Evolutionary conservation across 2,329 filamentous ascomycete species (phyloP).

Genomic region (Penicillium sp.): DNA sequence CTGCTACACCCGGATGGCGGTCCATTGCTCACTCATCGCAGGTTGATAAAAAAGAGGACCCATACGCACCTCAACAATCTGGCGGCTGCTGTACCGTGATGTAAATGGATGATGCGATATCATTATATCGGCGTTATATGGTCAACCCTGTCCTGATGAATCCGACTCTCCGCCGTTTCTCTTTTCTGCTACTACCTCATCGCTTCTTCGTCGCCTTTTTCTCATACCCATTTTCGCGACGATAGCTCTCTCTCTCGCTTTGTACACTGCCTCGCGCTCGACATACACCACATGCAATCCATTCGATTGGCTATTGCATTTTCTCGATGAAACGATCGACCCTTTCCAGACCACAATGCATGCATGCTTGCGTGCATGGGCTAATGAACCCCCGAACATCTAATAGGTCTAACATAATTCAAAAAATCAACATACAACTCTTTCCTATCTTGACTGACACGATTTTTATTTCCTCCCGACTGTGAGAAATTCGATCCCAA

Average conservation of each 20-base stretch:
- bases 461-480: not conserved
- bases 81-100: slow-evolving; percentile 94
- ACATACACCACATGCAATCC: slow-evolving; percentile 7
- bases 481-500: slow-evolving; percentile 3
- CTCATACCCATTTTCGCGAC: slow-evolving; percentile 13
- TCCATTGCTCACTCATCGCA: slow-evolving; percentile 25
- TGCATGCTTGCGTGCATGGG: slow-evolving; percentile 1
- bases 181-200: slow-evolving; percentile 6
- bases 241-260: slow-evolving; percentile 5
- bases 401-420: not conserved
- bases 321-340: slow-evolving; percentile 8
- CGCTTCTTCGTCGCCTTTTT: slow-evolving; percentile 8
- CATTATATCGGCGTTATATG: not conserved
- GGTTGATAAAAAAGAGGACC: slow-evolving; percentile 93
- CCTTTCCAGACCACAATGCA: not conserved
- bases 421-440: not conserved
- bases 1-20: not conserved
- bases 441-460: slow-evolving; percentile 5
- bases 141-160: not conserved
- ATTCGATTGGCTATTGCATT: slow-evolving; percentile 14
- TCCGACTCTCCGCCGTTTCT: slow-evolving; percentile 2
- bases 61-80: slow-evolving; percentile 93
- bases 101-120: slow-evolving; percentile 53
- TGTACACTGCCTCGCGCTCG: slow-evolving; percentile 11
- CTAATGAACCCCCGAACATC: slow-evolving; percentile 5